Evolutionary conservation across 768 basidiomycete species (phyloP).

Genomic region (Pleurotus ostreatus): DNA sequence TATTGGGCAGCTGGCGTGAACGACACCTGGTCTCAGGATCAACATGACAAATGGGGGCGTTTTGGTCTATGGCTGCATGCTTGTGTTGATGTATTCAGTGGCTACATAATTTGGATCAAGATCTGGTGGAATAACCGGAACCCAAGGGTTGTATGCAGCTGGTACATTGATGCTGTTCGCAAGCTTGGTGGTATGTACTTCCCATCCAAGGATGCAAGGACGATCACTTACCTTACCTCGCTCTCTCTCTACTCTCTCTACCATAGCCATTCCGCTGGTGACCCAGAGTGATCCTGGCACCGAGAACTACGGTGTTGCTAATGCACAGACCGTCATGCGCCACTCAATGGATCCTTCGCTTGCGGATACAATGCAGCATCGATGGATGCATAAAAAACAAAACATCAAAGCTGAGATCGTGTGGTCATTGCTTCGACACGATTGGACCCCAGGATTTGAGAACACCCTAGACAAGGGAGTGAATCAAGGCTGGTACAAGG

Average conservation of each 20-base stretch:
- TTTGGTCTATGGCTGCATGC: slow-evolving; percentile 29
- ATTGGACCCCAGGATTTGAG: slow-evolving; percentile 33
- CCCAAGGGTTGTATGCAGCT: slow-evolving; percentile 26
- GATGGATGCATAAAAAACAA: slow-evolving; percentile 21
- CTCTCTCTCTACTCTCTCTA: no score
- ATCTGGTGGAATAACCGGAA: slow-evolving; percentile 37
- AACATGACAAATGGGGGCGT: slow-evolving; percentile 32
- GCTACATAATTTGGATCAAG: slow-evolving; percentile 23
- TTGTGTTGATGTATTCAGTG: slow-evolving; percentile 23
- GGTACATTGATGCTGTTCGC: slow-evolving; percentile 27
- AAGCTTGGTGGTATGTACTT: slow-evolving; percentile 13
- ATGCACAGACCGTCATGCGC: slow-evolving; percentile 32
- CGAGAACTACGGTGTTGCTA: slow-evolving; percentile 41
- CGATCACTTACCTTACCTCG: neutral
- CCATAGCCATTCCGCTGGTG: slow-evolving; percentile 24
- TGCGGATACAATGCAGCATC: slow-evolving; percentile 26
- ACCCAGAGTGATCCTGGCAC: slow-evolving; percentile 41
- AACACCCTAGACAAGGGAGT: slow-evolving; percentile 26
- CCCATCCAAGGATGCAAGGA: neutral
- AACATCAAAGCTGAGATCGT: slow-evolving; percentile 34
- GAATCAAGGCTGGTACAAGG: slow-evolving; percentile 23
- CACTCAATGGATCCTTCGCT: slow-evolving; percentile 29
- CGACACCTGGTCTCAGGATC: slow-evolving; percentile 26
- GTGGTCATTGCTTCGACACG: slow-evolving; percentile 27
- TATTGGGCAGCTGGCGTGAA: slow-evolving; percentile 31